Base-by-base conservation (phyloP, 2,329 filamentous ascomycete species). In the Colletotrichum horii region DNA sequence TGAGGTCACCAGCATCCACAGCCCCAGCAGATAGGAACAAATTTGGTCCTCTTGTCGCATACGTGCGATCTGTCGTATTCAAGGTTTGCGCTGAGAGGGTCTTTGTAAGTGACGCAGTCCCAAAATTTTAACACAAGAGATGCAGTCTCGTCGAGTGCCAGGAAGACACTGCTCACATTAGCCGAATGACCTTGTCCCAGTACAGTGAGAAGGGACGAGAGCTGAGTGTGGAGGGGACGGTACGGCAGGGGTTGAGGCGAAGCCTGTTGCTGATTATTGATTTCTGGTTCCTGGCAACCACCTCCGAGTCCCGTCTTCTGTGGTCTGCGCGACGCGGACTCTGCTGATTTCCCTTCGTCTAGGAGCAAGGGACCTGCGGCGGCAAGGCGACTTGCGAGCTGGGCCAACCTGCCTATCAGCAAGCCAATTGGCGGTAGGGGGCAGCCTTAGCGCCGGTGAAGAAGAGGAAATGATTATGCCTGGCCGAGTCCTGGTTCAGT, bases 391-490 rank as follows among this genome's bases (percentile, higher is more conserved):
- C 70, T 67, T 38, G 66, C 66, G 26, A 43, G 36, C 66, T 52
- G 36, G 52, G 56, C 52, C 62, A 52, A 22, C 43, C 43, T 52
- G 43, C 43, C 43, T 52, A 52, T 52, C 48, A n/a, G 28, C 55
- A 34, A 56, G 56, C 15, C 58, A 61, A 56, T 36, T 14, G 43
- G 26, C 38, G 64, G 73, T 75, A 75, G 73, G 64, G 70, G 36
- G 36, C 16, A 52, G 32, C 56, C 58, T 73, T 75, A 75, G 70
- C 70, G 64, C 73, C 65, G 43, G 65, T 36, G 62, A 69, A 48
- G 32, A 67, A 56, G 48, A 61, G 32, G 70, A 73, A 68, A 22
- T 52, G 70, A 68, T 73, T 58, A 30, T 74, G 70, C 74, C 48
- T 34, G 68, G 72, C 22, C 66, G 62, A 55, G 62, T 43, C 43